Evolutionary conservation across 192 early-diverging fungal genomes (phyloP), one percentile per base, ranked within the genome.

Genomic region (Linnemannia elongata): DNA sequence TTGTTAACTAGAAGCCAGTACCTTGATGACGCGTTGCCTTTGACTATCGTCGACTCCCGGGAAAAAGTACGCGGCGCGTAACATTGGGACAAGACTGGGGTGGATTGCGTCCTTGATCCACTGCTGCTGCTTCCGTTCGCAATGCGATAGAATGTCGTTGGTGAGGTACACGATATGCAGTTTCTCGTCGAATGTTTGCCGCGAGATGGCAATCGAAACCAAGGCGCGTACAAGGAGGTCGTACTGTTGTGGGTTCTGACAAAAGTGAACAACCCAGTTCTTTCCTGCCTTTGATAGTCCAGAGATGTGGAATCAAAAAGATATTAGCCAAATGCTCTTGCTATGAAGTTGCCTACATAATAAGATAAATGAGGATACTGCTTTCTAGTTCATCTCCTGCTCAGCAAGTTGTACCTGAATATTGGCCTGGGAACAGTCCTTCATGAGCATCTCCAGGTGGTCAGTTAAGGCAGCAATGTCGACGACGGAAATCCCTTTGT

Each of bases 371-470:
- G 49, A 6, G 3, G 3, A 5, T 52, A 22, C 18, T 52, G 49
- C 17, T 52, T 52, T 52, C 18, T 52, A 3, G 49, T 20, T 52
- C 49, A 10, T 30, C 4, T 79, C 44, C 7, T 66, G n/a, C 24
- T 63, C 10, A 70, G 20, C 22, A 47, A 63, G n/a, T 36, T 27
- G 36, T 89, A 91, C 91, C 80, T 92, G 89, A 72, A 92, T 91
- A 73, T 92, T 91, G 0, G 89, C 88, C 71, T 90, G 89, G 30
- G 91, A 92, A 63, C 91, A 92, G 52, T 92, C 91, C 36, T 79
- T 82, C 85, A 92, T 91, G 42, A 91, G 81, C 88, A 89, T 78
- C 41, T 88, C 82, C 8, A 92, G 76, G 36, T 87, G 76, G n/a
- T 55, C 79, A 60, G 80, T 66, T 15, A 91, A 70, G 39, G 49